These are phyloP conservation scores for Phytopythium kandeliae DNA, from an alignment of 352 stramenopile genomes.

Conservation along the genomic window DNA sequence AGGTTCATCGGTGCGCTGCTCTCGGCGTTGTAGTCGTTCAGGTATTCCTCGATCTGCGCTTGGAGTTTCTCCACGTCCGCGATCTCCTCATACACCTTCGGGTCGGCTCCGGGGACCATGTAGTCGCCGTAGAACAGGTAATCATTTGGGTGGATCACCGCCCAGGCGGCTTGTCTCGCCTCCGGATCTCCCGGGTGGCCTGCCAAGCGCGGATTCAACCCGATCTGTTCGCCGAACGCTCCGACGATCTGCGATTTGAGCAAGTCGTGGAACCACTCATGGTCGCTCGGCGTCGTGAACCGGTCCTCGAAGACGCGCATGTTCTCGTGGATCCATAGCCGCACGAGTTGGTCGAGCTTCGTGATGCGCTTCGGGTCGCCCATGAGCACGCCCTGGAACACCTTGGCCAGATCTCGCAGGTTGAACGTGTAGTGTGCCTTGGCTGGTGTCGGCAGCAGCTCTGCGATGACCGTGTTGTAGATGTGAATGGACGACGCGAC, in stretches of 20 bases:
- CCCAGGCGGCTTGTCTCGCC: slow-evolving; percentile 3
- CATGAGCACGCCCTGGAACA: slow-evolving; percentile 92
- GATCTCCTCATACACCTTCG: slow-evolving; percentile 87
- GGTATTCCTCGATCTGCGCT: slow-evolving; percentile 83
- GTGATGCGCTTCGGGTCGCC: slow-evolving; percentile 68
- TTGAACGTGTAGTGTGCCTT: slow-evolving; percentile 97
- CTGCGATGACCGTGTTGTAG: slow-evolving; percentile 87
- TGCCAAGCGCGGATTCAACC: background rate
- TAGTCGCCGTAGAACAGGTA: slow-evolving; percentile 81
- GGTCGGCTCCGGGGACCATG: slow-evolving; percentile 72
- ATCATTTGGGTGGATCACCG: slow-evolving; percentile 25
- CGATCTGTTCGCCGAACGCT: slow-evolving; percentile 38
- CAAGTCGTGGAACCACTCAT: slow-evolving; percentile 86
- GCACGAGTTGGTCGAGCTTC: slow-evolving; percentile 57
- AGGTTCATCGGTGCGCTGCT: slow-evolving; percentile 90
- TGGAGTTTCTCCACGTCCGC: slow-evolving; percentile 82
- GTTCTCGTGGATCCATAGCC: slow-evolving; percentile 92
- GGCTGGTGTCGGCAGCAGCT: slow-evolving; percentile 90
- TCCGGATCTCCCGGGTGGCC: slow-evolving; percentile 4
- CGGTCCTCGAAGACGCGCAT: slow-evolving; percentile 94
- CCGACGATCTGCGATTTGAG: slow-evolving; percentile 50
- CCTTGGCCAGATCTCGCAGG: slow-evolving; percentile 91
- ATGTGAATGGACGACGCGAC: slow-evolving; percentile 86
- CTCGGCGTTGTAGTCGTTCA: slow-evolving; percentile 90
- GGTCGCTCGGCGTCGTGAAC: slow-evolving; percentile 89